phyloP scores from a whole-genome alignment of 306 rosid genomes.

The Mimosa bimucronata region DNA sequence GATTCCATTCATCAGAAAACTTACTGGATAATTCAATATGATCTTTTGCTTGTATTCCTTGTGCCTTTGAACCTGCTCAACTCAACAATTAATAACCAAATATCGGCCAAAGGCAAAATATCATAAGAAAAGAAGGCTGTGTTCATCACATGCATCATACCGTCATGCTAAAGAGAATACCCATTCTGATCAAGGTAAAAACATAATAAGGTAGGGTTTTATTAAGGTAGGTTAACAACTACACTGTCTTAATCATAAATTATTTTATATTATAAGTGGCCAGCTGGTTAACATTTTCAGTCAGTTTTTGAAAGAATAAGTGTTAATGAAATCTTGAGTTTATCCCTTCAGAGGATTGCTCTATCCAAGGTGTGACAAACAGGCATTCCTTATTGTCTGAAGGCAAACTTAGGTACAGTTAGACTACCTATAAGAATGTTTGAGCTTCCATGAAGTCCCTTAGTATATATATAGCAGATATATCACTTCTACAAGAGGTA shows the following conservation, averaged over 20 bases:
- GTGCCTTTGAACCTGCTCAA: conserved; percentile 75
- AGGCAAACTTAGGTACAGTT: not conserved
- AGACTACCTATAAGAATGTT: not conserved
- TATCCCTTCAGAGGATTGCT: not conserved
- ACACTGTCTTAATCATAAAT: not conserved
- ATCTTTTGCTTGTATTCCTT: conserved; percentile 78
- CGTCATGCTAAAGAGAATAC: not conserved
- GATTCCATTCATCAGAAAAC: conserved; percentile 31
- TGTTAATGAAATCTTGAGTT: not conserved
- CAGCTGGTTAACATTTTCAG: not conserved
- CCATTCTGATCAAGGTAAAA: not conserved
- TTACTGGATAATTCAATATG: conserved; percentile 67
- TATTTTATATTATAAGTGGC: not conserved
- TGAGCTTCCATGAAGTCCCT: conserved; percentile 22
- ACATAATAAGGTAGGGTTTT: not conserved
- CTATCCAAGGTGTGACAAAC: conserved; percentile 9
- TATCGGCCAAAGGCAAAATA: conserved; percentile 24
- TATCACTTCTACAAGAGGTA: conserved; percentile 4
- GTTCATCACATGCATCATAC: not conserved
- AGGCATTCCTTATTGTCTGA: not conserved
- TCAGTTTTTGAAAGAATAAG: not conserved
- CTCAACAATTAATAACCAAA: conserved; percentile 27
- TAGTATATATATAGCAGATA: not conserved
- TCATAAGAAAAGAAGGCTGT: conserved; percentile 9
- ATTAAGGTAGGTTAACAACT: conserved; percentile 16